Evolutionary conservation across 805 yeast genomes (phyloP), one percentile per base, ranked within the genome.

Genomic region (Yamadazyma insecticola): DNA sequence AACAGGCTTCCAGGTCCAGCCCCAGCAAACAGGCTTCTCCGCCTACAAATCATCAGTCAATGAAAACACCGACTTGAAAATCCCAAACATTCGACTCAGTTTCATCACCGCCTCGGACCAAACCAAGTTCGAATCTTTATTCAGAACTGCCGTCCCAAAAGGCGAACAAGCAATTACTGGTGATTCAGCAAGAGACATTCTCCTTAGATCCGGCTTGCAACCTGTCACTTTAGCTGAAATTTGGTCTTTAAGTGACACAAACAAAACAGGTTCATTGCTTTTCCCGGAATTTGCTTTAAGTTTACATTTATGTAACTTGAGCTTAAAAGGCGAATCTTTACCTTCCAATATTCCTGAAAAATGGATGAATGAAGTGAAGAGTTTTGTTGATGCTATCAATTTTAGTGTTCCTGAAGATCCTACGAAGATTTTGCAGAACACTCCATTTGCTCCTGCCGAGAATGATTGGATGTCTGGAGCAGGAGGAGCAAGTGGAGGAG

Each of bases 271-370:
- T 2, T 71, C 77, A 33, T 72, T 90, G 39, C 60, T 90, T 45
- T 90, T 89, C 52, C 97, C 97, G 2, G 97, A 90, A 56, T 90
- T 90, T 67, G 95, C 95, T 11, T 67, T 90, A 43, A 88, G 96
- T 12, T 77, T 90, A 68, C 90, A 88, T 55, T 67, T 90, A 45
- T 88, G 95, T 52, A 82, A 84, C 45, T 59, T 76, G 48, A 82
- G 81, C 0, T 67, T 85, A 44, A 77, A 75, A 45, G 95, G 96
- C 22, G 88, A 84, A 44, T 64, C 79, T 6, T 66, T 89, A 38
- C 97, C 97, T 3, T 65, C 64, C 25, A 69, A 66, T 24, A 60
- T 90, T 43, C 96, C 95, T 18, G 71, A 72, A 13, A 78, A 73
- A 40, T 76, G 87, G 61, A 67, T 69, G 50, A 84, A 82, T 50